Base-by-base conservation (phyloP, 2,329 filamentous ascomycete species). In the Penicillium griseofulvum region DNA sequence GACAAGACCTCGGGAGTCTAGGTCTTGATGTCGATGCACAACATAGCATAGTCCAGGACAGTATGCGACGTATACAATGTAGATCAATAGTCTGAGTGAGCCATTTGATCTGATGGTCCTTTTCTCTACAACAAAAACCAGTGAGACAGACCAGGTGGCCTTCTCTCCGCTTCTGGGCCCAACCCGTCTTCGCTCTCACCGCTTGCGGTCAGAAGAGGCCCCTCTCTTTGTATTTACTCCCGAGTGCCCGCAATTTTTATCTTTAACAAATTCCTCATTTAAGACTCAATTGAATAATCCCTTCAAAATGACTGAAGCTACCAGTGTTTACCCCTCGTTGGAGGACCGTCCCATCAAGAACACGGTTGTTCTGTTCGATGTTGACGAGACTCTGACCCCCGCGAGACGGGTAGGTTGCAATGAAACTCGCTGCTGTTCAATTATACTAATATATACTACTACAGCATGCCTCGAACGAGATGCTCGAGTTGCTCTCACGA, bases 291-390 rank as follows among this genome's bases (percentile, higher is more conserved):
- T 50, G 43, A 28, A 38, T 16, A 33, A n/a, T 19, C 11, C 36
- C 17, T 36, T 29, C 53, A 62, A 39, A 42, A 66, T 65, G 60
- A 68, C 68, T 12, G 68, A 67, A 54, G 69, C 68, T 50, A 61
- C 67, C 33, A 63, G 68, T 49, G 56, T 70, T 34, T 89, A 87
- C 76, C 88, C 91, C 54, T 84, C 91, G 60, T 85, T 97, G 63
- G 83, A 87, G 73, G 82, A 93, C 68, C 90, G 94, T 65, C 90
- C 90, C 41, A 79, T 97, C 75, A 90, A 92, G 80, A 91, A 94
- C 82, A 97, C 93, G 62, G 89, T 99, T 76, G 87, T 86, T 70
- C 87, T 99, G 61, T 99, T 99, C 77, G 94, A 99, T 77, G 94
- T 99, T 57, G 94, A 99, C 74, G 90, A 85, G 70, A 97, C 94